Base-by-base conservation (phyloP, 805 yeast species). In the Yamadazyma laniorum region DNA sequence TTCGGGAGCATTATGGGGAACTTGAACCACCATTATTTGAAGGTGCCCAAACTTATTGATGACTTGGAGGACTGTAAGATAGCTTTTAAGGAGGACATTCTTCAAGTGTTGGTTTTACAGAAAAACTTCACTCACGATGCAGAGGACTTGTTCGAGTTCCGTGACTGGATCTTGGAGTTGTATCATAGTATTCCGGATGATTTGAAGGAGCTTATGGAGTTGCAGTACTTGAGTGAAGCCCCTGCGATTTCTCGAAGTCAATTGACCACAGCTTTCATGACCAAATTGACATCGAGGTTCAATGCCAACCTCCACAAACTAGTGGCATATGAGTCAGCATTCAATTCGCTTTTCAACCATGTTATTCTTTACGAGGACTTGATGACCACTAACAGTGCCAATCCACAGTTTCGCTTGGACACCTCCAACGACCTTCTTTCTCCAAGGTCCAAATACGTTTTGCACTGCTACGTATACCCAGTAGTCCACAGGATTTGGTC, bases 81-180 rank as follows among this genome's bases (percentile, higher is more conserved):
- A 41, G 72, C 75, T 35, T 76, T 80, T 52, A 74, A 75, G 35
- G 95, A 86, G 42, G 74, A 77, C 3, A 76, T 80, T 9, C 70
- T 80, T 5, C 77, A 79, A 44, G 77, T 85, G 8, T 56, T 69
- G 35, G 71, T 80, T 0, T 61, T 85, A 29, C 63, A 66, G 30
- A 67, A 72, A 23, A 63, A 72, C 43, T 72, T 69, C 39, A 69
- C 74, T 11, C 37, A 43, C 9, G 46, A 48, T 6, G 29, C 45
- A 2, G 31, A 40, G 2, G 45, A 50, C 5, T 58, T 53, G 13
- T 65, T 74, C 35, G 50, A 69, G n/a, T 77, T 63, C 45, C 64
- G 79, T 29, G 83, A 77, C 47, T 80, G 90, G 88, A 76, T 84
- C n/a, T 67, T 79, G 29, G 68, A 73, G 35, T 60, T 84, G 15